A percentile compares a stretch with the other conserved stretches of the same genome.
These are phyloP conservation scores for Solanum appendiculatum DNA, from an alignment of 257 asterid species.

Conservation along the genomic window DNA sequence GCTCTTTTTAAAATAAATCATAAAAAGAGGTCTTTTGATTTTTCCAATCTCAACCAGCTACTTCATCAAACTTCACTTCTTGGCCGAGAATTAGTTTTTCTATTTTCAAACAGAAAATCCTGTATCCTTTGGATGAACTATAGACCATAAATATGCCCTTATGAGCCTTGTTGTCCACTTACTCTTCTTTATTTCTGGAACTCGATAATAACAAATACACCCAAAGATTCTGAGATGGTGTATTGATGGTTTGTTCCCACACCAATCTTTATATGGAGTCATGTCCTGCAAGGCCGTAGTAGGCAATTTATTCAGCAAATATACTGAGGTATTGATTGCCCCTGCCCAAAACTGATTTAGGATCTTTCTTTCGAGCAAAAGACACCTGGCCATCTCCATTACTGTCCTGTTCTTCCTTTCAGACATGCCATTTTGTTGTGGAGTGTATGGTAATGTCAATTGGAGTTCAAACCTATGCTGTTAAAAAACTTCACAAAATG, in stretches of 20 bases:
- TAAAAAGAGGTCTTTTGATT: no score
- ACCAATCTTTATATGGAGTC: not conserved
- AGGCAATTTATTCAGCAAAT: not conserved
- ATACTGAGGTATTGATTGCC: not conserved
- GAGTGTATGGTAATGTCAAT: not conserved
- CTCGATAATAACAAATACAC: not conserved
- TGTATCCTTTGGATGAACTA: not conserved
- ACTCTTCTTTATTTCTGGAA: not conserved
- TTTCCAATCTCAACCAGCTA: no score
- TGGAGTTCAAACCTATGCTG: no score
- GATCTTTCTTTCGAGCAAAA: no score
- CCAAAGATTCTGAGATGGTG: not conserved
- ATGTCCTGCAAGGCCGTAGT: not conserved
- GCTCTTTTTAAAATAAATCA: no score
- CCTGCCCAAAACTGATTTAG: not conserved
- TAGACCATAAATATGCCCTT: not conserved
- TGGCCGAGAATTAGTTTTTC: no score
- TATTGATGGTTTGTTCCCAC: not conserved
- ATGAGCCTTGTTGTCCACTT: not conserved
- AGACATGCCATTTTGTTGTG: no score
- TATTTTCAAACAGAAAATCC: no score
- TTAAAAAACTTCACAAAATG: not conserved
- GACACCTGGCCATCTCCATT: not conserved
- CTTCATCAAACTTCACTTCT: not conserved
- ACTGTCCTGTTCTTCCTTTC: no score